These are phyloP conservation scores for Margaritispora aquatica DNA, from an alignment of 495 filamentous ascomycete species.

Conservation along the genomic window DNA sequence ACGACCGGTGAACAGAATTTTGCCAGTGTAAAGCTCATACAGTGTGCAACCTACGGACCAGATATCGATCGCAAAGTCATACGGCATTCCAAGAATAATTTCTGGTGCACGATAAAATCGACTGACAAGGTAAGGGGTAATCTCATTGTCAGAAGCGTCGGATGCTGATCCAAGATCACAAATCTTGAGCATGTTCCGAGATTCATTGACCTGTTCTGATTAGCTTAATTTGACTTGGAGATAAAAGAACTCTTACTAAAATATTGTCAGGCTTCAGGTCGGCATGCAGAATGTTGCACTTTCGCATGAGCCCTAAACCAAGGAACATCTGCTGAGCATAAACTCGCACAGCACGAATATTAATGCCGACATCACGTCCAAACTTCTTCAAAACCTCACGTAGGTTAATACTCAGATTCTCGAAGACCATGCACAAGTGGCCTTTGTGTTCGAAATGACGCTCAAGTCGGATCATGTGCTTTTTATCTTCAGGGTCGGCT, in stretches of 20 bases:
- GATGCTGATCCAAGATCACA: conserved; percentile 94
- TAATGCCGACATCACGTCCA: conserved; percentile 88
- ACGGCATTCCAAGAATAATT: conserved; percentile 91
- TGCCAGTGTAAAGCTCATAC: conserved; percentile 94
- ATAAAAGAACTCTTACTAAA: conserved; percentile 40
- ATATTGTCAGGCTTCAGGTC: conserved; percentile 98
- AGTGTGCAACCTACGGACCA: conserved; percentile 97
- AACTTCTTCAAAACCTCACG: conserved; percentile 96
- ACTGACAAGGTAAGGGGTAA: conserved; percentile 89
- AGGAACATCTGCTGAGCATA: conserved; percentile 95
- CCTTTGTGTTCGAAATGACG: conserved; percentile 88
- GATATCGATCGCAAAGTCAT: conserved; percentile 91
- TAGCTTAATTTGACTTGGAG: conserved; percentile 12
- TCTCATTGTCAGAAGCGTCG: conserved; percentile 81
- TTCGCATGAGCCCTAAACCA: conserved; percentile 75
- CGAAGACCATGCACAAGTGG: conserved; percentile 94
- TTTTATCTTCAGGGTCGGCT: conserved; percentile 84
- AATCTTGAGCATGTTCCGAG: conserved; percentile 80
- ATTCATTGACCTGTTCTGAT: conserved; percentile 56
- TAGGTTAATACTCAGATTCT: conserved; percentile 88
- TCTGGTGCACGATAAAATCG: conserved; percentile 96
- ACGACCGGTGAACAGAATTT: conserved; percentile 90
- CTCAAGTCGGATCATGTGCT: conserved; percentile 83
- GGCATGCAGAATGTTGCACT: conserved; percentile 88
- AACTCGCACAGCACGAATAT: conserved; percentile 72